Evolutionary conservation across 139 green algal genomes (phyloP).

Genomic region (Chlorella ohadii): DNA sequence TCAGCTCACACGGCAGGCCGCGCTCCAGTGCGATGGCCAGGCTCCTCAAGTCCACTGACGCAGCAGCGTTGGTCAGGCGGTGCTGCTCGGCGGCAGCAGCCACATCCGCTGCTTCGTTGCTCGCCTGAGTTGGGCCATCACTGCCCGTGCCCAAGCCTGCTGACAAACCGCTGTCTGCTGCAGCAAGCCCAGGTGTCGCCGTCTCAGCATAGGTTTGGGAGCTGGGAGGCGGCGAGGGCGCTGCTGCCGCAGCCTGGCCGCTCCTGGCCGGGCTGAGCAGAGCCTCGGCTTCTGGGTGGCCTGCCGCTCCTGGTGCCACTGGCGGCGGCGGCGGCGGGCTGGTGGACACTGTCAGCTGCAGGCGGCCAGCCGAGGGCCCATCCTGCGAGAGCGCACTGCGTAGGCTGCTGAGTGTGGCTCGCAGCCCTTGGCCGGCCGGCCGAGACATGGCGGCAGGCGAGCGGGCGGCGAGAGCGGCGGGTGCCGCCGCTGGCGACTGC

Average conservation of each 20-base stretch:
- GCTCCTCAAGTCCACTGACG: constrained; percentile 10
- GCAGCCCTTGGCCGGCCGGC: too few relatives aligned
- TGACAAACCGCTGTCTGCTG: not conserved
- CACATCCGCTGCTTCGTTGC: not conserved
- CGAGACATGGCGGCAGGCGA: too few relatives aligned
- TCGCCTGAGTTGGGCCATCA: not conserved
- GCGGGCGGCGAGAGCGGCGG: not conserved
- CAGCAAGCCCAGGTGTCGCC: not conserved
- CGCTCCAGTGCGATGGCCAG: constrained; percentile 44
- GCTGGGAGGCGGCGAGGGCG: too few relatives aligned
- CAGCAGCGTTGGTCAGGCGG: not conserved
- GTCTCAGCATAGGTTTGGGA: too few relatives aligned
- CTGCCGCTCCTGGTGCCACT: not conserved
- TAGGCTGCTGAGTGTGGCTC: not conserved
- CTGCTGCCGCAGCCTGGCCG: too few relatives aligned
- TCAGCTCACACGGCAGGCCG: constrained; percentile 40
- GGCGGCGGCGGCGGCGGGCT: not conserved
- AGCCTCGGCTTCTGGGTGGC: too few relatives aligned
- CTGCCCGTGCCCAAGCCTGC: too few relatives aligned
- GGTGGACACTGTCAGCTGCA: not conserved
- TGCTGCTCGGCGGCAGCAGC: constrained; percentile 13
- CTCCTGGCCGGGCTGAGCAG: too few relatives aligned
- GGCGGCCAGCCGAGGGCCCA: not conserved
- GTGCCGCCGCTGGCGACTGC: not conserved
- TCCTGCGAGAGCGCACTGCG: not conserved